These are phyloP conservation scores for Zoysia pacifica DNA, from an alignment of 176 grass and related monocot genomes.

Conservation along the genomic window DNA sequence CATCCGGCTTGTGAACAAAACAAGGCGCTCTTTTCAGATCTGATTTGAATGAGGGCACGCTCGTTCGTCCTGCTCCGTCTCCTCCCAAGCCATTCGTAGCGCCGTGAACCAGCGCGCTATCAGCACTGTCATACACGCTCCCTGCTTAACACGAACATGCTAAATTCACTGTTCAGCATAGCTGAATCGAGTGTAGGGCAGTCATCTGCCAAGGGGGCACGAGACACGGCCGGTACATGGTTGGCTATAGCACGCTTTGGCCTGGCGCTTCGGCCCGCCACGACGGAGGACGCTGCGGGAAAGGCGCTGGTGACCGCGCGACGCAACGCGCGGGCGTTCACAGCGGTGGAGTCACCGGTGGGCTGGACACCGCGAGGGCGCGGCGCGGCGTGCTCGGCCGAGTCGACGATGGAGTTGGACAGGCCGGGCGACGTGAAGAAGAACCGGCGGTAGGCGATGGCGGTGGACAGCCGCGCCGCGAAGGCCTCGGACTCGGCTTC, in stretches of 20 bases:
- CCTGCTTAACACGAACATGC: not conserved
- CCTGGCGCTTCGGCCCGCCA: not conserved
- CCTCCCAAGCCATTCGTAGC: not conserved
- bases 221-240: not conserved
- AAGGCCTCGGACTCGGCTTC: constrained; percentile 39
- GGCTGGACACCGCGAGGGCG: not conserved
- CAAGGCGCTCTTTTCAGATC: not conserved
- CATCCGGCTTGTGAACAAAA: constrained; percentile 32
- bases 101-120: not conserved
- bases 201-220: not conserved
- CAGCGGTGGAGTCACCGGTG: too few relatives aligned
- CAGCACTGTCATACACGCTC: not conserved
- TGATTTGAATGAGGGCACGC: not conserved
- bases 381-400: constrained; percentile 23
- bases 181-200: not conserved
- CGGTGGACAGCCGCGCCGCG: constrained; percentile 48
- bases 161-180: not conserved
- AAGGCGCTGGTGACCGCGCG: not conserved
- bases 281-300: constrained; percentile 11
- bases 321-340: not conserved
- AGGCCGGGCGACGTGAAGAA: constrained; percentile 57
- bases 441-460: constrained; percentile 71
- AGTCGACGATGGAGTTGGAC: constrained; percentile 89
- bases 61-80: not conserved
- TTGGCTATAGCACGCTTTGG: not conserved